A percentile compares a stretch with the other conserved stretches of the same genome.
Evolutionary conservation across 495 filamentous ascomycete genomes (phyloP).

Genomic region (Hypoxylon trugodes): DNA sequence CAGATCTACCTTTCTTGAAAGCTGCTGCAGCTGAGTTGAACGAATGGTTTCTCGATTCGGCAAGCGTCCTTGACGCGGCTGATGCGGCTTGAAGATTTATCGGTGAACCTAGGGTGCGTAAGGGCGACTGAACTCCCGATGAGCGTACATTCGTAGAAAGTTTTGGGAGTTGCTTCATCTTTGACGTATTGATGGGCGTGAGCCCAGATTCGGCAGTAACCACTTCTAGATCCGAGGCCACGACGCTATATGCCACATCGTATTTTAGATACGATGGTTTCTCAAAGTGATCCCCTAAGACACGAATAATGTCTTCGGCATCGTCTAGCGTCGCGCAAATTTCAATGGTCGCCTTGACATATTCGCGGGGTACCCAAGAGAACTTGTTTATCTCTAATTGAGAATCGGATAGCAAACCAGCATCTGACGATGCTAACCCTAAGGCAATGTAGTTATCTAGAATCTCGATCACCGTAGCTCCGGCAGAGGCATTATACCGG

Average conservation of each 20-base stretch:
- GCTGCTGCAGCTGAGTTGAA: slow-evolving; percentile 44
- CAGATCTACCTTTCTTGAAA: slow-evolving; percentile 45
- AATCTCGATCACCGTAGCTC: slow-evolving; percentile 36
- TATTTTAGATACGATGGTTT: slow-evolving; percentile 40
- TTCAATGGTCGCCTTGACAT: slow-evolving; percentile 29
- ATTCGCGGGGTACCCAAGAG: slow-evolving; percentile 35
- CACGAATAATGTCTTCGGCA: slow-evolving; percentile 31
- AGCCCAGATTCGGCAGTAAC: background rate
- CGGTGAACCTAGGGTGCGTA: slow-evolving; percentile 9
- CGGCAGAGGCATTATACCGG: slow-evolving; percentile 28
- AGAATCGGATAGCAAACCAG: background rate
- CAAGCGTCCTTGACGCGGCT: slow-evolving; percentile 2
- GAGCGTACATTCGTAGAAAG: slow-evolving; percentile 1
- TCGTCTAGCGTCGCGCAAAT: slow-evolving; percentile 14
- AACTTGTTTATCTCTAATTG: slow-evolving; percentile 14
- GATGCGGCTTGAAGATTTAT: slow-evolving; percentile 18
- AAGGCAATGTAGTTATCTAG: slow-evolving; percentile 37
- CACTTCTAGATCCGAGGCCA: slow-evolving; percentile 24
- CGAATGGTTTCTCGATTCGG: slow-evolving; percentile 28
- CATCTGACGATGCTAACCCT: background rate
- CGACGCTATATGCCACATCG: slow-evolving; percentile 38
- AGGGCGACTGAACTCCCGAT: background rate
- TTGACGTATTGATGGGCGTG: background rate
- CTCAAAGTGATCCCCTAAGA: slow-evolving; percentile 36
- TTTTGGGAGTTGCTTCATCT: slow-evolving; percentile 5